Evolutionary conservation across 1,139 yeast species (phyloP), one percentile per base, ranked within the genome.

Genomic region (Debaryomycetaceae sp.): DNA sequence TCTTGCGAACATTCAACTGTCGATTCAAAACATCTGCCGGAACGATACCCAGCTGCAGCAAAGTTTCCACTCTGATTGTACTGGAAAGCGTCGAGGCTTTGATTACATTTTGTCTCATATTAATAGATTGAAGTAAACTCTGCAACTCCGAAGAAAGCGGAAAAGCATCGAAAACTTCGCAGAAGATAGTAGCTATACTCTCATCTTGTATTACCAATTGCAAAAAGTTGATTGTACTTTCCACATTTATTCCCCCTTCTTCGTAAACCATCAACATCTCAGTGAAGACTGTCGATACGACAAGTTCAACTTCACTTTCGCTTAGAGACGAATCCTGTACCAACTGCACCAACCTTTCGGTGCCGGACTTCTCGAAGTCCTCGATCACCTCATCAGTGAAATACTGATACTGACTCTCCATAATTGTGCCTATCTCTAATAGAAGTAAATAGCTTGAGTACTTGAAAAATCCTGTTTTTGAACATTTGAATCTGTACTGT

Each of bases 81-180:
- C 54, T 58, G 3, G 74, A 70, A 34, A 70, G 48, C 0, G 74
- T 68, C 11, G 62, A 53, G 5, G 65, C 56, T 45, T 69, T 70
- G 18, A 78, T 60, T n/a, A 67, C 55, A 22, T 54, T 55, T 33
- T 56, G 61, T 33, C 47, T 48, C 9, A 52, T 49, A 37, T 56
- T 49, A 34, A 65, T 45, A 17, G 55, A 55, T 18, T 51, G 46
- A 33, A 70, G 45, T 31, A 76, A 60, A 4, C 52, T 45, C 35
- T 56, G 58, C 15, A 71, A 49, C 6, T 51, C 48, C 2, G 56
- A 59, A 9, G 61, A 48, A 3, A 60, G 51, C 3, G 78, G 77
- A 39, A 74, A 73, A 3, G 74, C 68, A 47, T 73, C 72, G 28
- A 74, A 56, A 1, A 75, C 64, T 39, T 72, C 67, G 41, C 79